Percentiles rank a stretch among this genome's conserved stretches.
phyloP scores from a whole-genome alignment of 1,284 basidiomycete genomes.

The Thecaphora frezii region DNA sequence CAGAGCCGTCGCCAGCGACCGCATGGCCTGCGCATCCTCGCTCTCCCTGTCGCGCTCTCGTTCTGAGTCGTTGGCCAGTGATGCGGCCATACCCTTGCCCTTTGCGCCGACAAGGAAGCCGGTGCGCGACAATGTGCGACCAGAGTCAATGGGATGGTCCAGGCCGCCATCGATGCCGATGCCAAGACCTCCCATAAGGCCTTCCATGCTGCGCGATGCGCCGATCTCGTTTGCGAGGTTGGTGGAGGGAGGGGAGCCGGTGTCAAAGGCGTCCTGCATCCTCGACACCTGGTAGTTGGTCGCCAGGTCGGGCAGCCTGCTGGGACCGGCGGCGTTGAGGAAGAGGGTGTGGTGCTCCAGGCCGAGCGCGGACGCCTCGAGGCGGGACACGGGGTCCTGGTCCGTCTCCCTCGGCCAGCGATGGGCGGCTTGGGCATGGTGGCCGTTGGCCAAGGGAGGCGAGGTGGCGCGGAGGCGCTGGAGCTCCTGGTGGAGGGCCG shows the following conservation, averaged over 20 bases:
- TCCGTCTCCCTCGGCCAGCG: too few relatives aligned
- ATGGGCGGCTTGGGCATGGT: background rate
- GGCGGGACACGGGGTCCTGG: slow-evolving; percentile 14
- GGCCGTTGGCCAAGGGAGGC: slow-evolving; percentile 8
- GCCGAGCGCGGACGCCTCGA: slow-evolving; percentile 33
- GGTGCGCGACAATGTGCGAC: background rate
- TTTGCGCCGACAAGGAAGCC: background rate
- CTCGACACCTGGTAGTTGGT: slow-evolving; percentile 12
- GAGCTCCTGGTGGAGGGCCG: slow-evolving; percentile 68
- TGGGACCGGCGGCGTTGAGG: slow-evolving; percentile 3
- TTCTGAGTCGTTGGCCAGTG: background rate
- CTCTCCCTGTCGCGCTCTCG: slow-evolving; percentile 9
- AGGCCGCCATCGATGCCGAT: slow-evolving; percentile 23
- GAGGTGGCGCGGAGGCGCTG: slow-evolving; percentile 64
- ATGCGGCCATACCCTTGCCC: background rate
- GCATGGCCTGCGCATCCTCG: slow-evolving; percentile 28
- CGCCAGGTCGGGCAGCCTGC: slow-evolving; percentile 1
- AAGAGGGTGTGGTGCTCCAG: slow-evolving; percentile 30
- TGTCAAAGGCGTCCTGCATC: slow-evolving; percentile 15
- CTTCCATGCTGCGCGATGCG: slow-evolving; percentile 1
- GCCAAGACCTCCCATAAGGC: slow-evolving; percentile 28
- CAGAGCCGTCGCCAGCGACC: slow-evolving; percentile 25
- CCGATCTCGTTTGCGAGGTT: slow-evolving; percentile 29
- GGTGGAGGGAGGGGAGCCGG: slow-evolving; percentile 33
- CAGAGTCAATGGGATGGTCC: background rate